Evolutionary conservation across 345 rosid genomes (phyloP), one percentile per base, ranked within the genome.

Genomic region (Aquilaria sinensis): DNA sequence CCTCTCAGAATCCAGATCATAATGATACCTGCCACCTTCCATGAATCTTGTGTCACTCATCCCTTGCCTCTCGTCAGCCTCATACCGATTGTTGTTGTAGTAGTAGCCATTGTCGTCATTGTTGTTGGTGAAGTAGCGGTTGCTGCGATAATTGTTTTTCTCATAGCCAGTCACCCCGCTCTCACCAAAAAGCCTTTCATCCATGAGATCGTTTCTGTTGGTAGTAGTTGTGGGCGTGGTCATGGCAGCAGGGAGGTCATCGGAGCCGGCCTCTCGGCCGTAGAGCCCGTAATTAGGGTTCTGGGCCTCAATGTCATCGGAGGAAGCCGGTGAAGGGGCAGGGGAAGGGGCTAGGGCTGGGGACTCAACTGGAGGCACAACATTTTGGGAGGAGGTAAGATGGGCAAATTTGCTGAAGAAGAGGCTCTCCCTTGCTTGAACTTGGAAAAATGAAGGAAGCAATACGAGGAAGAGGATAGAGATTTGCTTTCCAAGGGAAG

Each of bases 41-140:
- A 79, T 60, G 72, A 70, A 76, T 34, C 83, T 79, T 37, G 83
- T 79, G 67, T 79, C 80, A 58, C 83, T 79, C 78, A 73, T 70
- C 46, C 83, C 78, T 76, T 79, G 76, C 58, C 68, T 73, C 70
- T 51, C 51, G 8, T 37, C 43, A 13, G 29, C 57, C 41, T 65
- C 69, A 50, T 61, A 51, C 53, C 51, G 67, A 23, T 57, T 74
- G 12, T 71, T 60, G 58, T 69, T 70, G 56, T 58, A 31, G 50
- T 63, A 69, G 49, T 67, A 55, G 16, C 31, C 58, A 16, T 70
- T 47, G 47, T 31, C 63, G 47, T 48, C 43, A 9, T 67, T 62
- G 4, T 53, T 30, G n/a, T 48, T 51, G 47, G 5, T 61, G 9
- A 51, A 29, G 57, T 71, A 65, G 32, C 30, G 57, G 33, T 67